Conservation (phyloP, 1,139 yeast species). For the Kazachstania sp. region DNA sequence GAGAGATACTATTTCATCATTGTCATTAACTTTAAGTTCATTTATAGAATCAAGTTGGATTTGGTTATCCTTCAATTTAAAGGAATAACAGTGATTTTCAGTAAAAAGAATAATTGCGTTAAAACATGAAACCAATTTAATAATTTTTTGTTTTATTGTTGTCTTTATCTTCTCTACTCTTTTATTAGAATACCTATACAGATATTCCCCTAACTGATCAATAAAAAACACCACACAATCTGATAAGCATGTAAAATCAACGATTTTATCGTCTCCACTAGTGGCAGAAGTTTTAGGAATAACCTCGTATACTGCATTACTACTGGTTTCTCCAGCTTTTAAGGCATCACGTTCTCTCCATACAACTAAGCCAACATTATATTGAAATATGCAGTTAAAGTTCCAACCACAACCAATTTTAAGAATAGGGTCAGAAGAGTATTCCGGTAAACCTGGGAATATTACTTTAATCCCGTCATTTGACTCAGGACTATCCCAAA, state of each 20-base stretch:
- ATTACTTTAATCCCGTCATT: constrained; percentile 41
- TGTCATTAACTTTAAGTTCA: constrained; percentile 33
- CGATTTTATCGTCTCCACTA: constrained; percentile 32
- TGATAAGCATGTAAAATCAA: constrained; percentile 50
- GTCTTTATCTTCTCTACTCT: constrained; percentile 17
- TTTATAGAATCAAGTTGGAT: constrained; percentile 17
- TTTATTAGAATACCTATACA: constrained; percentile 38
- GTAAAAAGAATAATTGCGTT: constrained; percentile 47
- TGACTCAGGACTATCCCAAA: constrained; percentile 50
- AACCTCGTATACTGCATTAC: constrained; percentile 36
- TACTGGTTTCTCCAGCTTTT: constrained; percentile 21
- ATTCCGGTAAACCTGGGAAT: constrained; percentile 31
- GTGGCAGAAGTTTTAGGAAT: constrained; percentile 36
- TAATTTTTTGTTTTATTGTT: constrained; percentile 22
- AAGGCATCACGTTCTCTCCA: constrained; percentile 47
- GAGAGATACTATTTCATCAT: constrained; percentile 41
- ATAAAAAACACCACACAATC: constrained; percentile 46
- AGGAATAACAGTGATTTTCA: constrained; percentile 36
- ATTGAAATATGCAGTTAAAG: constrained; percentile 44
- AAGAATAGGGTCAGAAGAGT: constrained; percentile 30
- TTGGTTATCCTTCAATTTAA: constrained; percentile 37
- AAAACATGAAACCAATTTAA: constrained; percentile 23
- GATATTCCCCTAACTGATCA: constrained; percentile 36
- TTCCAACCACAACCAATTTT: constrained; percentile 68
- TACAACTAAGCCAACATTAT: constrained; percentile 46